Evolutionary conservation across 1,139 yeast species (phyloP).

Genomic region (Candida neerlandica): DNA sequence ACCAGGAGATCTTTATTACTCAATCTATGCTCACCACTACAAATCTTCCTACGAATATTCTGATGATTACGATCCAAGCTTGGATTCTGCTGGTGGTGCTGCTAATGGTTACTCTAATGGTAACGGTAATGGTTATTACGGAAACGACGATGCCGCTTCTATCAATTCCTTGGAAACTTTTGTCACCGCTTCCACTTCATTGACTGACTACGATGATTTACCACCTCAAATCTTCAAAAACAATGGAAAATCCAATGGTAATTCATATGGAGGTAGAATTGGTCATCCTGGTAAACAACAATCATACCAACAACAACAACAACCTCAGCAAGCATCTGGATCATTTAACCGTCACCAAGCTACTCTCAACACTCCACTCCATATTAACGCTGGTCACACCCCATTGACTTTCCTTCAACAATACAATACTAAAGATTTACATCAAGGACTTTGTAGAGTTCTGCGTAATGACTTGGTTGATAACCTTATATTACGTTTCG

Average conservation of each 20-base stretch:
- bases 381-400: slow-evolving; percentile 22
- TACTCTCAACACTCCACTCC: slow-evolving; percentile 11
- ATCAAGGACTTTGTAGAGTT: slow-evolving; percentile 24
- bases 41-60: slow-evolving; percentile 27
- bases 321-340: slow-evolving; percentile 8
- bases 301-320: slow-evolving; percentile 7
- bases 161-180: slow-evolving; percentile 35
- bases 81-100: slow-evolving; percentile 7
- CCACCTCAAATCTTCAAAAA: slow-evolving; percentile 15
- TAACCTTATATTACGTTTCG: slow-evolving; percentile 36
- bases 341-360: slow-evolving; percentile 9
- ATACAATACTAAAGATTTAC: slow-evolving; percentile 30
- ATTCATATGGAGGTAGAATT: slow-evolving; percentile 16
- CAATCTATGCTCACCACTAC: slow-evolving; percentile 27
- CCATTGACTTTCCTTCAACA: slow-evolving; percentile 22
- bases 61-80: slow-evolving; percentile 22
- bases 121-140: slow-evolving; percentile 16
- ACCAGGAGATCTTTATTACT: slow-evolving; percentile 26
- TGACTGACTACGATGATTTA: slow-evolving; percentile 27
- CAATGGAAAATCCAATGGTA: slow-evolving; percentile 12
- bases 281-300: slow-evolving; percentile 13
- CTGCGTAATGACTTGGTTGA: slow-evolving; percentile 39
- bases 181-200: slow-evolving; percentile 39
- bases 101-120: slow-evolving; percentile 16
- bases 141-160: slow-evolving; percentile 24